These are phyloP conservation scores for Curvularia lunata DNA, from an alignment of 2,329 filamentous ascomycete species.

Conservation along the genomic window DNA sequence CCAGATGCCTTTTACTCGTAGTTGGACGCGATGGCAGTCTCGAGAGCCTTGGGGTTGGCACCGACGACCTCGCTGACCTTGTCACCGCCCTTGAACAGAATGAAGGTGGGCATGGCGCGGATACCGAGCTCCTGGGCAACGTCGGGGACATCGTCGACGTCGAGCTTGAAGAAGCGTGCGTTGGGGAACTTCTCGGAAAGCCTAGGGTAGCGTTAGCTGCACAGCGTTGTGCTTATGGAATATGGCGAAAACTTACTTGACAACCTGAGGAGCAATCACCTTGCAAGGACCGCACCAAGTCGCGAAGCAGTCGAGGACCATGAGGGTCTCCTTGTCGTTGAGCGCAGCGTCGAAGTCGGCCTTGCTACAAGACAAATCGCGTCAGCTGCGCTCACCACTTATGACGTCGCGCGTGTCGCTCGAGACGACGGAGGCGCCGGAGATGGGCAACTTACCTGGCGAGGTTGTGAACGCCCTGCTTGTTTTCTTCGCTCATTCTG, in stretches of 20 bases:
- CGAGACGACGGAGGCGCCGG: constrained; percentile 2
- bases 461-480: constrained; percentile 58
- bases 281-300: constrained; percentile 97
- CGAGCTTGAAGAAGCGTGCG: constrained; percentile 84
- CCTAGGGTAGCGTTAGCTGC: constrained; percentile 48
- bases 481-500: constrained; percentile 50
- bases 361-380: constrained; percentile 55
- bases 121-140: constrained; percentile 79
- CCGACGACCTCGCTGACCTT: constrained; percentile 77
- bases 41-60: constrained; percentile 75
- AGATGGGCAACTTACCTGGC: constrained; percentile 45
- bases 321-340: constrained; percentile 60
- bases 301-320: constrained; percentile 87
- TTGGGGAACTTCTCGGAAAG: constrained; percentile 65
- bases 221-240: not conserved
- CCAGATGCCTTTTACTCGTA: constrained; percentile 26
- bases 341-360: constrained; percentile 65
- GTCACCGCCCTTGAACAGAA: constrained; percentile 80
- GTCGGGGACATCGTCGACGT: constrained; percentile 81
- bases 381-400: constrained; percentile 16
- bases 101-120: constrained; percentile 91
- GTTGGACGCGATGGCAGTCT: constrained; percentile 57
- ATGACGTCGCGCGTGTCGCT: constrained; percentile 21
- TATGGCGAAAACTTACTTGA: constrained; percentile 58
- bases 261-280: constrained; percentile 78